phyloP scores from a whole-genome alignment of 257 asterid genomes.

The Solanum rostratum region DNA sequence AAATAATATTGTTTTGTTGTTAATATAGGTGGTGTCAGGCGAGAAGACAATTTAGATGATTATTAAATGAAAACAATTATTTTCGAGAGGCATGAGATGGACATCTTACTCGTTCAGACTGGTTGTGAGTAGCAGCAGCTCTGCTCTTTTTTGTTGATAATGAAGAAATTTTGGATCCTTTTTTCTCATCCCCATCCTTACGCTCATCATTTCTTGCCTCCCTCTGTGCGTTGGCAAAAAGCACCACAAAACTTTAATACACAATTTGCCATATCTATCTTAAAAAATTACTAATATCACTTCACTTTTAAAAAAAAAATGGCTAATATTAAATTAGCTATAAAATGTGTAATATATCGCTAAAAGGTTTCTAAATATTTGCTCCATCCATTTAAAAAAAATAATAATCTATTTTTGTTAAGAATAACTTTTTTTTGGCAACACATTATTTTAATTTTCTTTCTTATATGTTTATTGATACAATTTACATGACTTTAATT shows the following conservation, averaged over 20 bases:
- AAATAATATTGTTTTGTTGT: background rate
- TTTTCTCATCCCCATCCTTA: slow-evolving; percentile 21
- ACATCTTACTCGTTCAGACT: slow-evolving; percentile 59
- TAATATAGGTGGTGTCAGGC: background rate
- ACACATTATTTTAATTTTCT: too few species aligned
- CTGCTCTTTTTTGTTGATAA: slow-evolving; percentile 50
- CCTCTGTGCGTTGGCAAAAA: slow-evolving; percentile 14
- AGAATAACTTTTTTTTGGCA: too few species aligned
- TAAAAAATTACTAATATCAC: background rate
- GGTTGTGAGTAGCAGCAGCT: slow-evolving; percentile 74
- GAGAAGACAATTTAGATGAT: background rate
- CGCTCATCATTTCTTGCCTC: slow-evolving; percentile 15
- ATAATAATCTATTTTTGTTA: too few species aligned
- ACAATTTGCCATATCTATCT: background rate
- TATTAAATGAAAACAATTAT: background rate
- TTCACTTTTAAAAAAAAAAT: background rate
- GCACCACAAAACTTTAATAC: background rate
- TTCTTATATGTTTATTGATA: too few species aligned
- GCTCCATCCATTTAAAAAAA: too few species aligned
- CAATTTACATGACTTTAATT: too few species aligned
- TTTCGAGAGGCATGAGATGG: background rate
- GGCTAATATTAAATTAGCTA: too few species aligned
- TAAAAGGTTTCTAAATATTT: too few species aligned
- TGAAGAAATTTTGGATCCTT: slow-evolving; percentile 33
- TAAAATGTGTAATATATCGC: too few species aligned